phyloP scores from a whole-genome alignment of 306 rosid species.

The Hippophae rhamnoides region DNA sequence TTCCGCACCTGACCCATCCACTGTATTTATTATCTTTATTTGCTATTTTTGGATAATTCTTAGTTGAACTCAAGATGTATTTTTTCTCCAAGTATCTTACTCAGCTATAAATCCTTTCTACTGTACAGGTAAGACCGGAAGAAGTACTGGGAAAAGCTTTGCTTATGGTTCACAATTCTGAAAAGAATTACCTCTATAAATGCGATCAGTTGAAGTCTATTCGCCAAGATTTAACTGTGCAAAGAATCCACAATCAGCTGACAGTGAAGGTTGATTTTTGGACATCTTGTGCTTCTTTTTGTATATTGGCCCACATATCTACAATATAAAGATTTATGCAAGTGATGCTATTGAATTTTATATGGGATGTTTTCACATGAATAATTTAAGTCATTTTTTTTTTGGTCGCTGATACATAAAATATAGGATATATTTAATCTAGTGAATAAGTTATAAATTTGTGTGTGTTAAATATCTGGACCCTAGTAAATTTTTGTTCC shows the following conservation, averaged over 20 bases:
- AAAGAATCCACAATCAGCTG: conserved; percentile 72
- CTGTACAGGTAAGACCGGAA: conserved; percentile 94
- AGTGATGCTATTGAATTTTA: too few relatives aligned
- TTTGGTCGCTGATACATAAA: too few relatives aligned
- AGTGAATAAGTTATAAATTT: too few relatives aligned
- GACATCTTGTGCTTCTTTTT: conserved; percentile 15
- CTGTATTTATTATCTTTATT: conserved; percentile 35
- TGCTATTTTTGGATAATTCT: conserved; percentile 1
- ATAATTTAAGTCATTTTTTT: too few relatives aligned
- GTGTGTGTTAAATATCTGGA: too few relatives aligned
- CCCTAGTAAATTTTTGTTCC: too few relatives aligned
- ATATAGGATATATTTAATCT: too few relatives aligned
- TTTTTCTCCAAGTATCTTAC: neutral
- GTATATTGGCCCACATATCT: neutral
- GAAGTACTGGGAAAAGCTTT: conserved; percentile 84
- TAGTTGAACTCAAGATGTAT: neutral
- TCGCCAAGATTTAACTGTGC: conserved; percentile 98
- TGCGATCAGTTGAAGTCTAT: conserved; percentile 97
- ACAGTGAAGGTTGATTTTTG: conserved; percentile 67
- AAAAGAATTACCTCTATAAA: conserved; percentile 81
- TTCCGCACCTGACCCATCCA: conserved; percentile 94
- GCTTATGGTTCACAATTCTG: conserved; percentile 76
- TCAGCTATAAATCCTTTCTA: conserved; percentile 9
- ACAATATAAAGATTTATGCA: too few relatives aligned
- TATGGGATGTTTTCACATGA: too few relatives aligned